Base-by-base conservation (phyloP, 495 filamentous ascomycete species). In the Xylaria curta region DNA sequence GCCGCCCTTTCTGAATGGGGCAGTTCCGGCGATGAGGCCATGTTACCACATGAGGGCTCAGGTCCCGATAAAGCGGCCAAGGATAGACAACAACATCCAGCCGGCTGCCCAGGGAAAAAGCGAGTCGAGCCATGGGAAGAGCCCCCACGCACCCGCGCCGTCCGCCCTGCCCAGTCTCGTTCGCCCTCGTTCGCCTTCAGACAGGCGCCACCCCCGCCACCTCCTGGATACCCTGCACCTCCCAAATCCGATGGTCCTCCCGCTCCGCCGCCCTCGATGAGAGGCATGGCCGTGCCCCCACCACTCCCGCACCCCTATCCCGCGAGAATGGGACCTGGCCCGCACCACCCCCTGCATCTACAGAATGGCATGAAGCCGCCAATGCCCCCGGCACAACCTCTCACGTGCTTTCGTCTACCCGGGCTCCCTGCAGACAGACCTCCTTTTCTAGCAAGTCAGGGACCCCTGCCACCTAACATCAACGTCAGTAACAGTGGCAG, bases 11-110 rank as follows among this genome's bases (percentile, higher is more conserved):
- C 78, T 28, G 75, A 78, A 17, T 72, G 70, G 61, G 69, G 62
- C 58, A 75, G 75, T 70, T 79, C 76, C 40, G 78, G 79, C 54
- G 78, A 79, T 33, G 78, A 82, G 54, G 80, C 53, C 26, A 47
- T 38, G 54, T 26, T 47, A 44, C 26, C 51, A 54, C 31, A 56
- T n/a, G 31, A 42, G 21, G 12, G 15, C 19, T n/a, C 65, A 31
- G 13, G 1, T 6, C 4, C 49, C 47, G 31, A 56, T 19, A 12
- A 10, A 19, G 33, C 28, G 15, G n/a, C 31, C 12, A 67, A 67
- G n/a, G 49, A 56, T 15, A 51, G 49, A 40, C 47, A 54, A 44
- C 65, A 28, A 44, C 65, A 28, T 58, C 65, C 49, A 17, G 19
- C 49, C 56, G 36, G 10, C 19, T 51, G n/a, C 47, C 65, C 4